These are phyloP conservation scores for Persicaria maculosa DNA, from an alignment of 148 eudicot genomes.

Conservation along the genomic window DNA sequence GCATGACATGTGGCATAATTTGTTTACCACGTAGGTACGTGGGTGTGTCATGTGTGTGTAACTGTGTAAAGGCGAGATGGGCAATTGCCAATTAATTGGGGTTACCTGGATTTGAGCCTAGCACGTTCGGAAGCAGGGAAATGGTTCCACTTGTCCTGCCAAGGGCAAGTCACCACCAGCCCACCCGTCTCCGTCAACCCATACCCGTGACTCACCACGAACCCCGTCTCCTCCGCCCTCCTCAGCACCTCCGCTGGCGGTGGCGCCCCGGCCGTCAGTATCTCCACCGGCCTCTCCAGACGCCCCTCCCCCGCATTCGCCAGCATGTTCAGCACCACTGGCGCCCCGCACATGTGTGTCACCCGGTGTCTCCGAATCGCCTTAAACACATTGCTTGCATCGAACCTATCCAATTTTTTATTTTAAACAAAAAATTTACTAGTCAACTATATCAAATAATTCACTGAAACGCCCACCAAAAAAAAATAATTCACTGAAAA, in stretches of 20 bases:
- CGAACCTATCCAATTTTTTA: neutral
- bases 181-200: constrained; percentile 25
- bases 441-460: too few relatives aligned
- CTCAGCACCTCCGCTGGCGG: constrained; percentile 15
- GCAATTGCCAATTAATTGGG: too few relatives aligned
- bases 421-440: too few relatives aligned
- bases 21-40: too few relatives aligned
- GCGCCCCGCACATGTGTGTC: constrained; percentile 24
- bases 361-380: constrained; percentile 17
- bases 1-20: too few relatives aligned
- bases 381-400: neutral
- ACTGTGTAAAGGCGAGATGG: too few relatives aligned
- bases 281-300: constrained; percentile 8
- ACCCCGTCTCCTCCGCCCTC: constrained; percentile 16
- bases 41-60: too few relatives aligned
- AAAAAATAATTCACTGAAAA: too few relatives aligned
- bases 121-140: constrained; percentile 11
- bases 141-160: constrained; percentile 16
- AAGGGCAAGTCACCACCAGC: constrained; percentile 10
- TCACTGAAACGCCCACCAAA: too few relatives aligned
- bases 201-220: constrained; percentile 18
- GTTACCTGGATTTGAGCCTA: constrained; percentile 7
- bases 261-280: constrained; percentile 15
- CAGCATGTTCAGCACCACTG: constrained; percentile 16
- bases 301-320: neutral